Percentiles rank a stretch among this genome's conserved stretches.
These are phyloP conservation scores for Austroboletus rostrupii DNA, from an alignment of 1,284 basidiomycete genomes.

Conservation along the genomic window DNA sequence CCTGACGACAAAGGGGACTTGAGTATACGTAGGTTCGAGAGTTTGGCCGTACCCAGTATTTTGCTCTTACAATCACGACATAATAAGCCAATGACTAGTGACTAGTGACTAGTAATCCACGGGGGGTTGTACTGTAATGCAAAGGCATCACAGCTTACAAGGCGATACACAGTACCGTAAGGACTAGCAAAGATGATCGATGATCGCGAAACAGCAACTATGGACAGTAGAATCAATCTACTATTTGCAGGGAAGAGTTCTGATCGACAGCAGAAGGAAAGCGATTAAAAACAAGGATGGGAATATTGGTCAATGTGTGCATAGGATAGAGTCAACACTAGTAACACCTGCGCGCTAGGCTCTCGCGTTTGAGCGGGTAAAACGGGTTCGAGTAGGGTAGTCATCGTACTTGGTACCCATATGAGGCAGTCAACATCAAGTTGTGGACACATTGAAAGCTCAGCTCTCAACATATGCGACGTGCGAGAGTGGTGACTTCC, in stretches of 20 bases:
- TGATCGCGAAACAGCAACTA: conserved; percentile 5
- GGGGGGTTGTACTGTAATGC: too few relatives aligned
- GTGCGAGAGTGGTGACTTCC: conserved; percentile 27
- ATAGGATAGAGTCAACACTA: background rate
- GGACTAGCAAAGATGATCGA: background rate
- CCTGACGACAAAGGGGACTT: conserved; percentile 25
- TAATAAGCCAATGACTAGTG: too few relatives aligned
- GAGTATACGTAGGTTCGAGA: conserved; percentile 21
- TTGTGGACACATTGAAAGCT: conserved; percentile 6
- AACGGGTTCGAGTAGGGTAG: background rate
- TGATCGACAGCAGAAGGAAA: conserved; percentile 10
- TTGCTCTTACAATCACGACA: too few relatives aligned
- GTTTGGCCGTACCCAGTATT: too few relatives aligned
- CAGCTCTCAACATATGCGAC: conserved; percentile 20
- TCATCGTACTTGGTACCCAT: background rate
- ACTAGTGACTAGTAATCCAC: too few relatives aligned
- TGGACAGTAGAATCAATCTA: conserved; percentile 29
- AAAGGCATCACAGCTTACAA: background rate
- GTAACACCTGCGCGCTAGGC: background rate
- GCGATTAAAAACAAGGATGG: conserved; percentile 11
- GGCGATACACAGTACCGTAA: conserved; percentile 31
- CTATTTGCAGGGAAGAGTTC: conserved; percentile 2
- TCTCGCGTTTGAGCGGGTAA: background rate
- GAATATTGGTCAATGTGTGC: background rate
- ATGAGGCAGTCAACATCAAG: background rate